Evolutionary conservation across 148 eudicot genomes (phyloP), one percentile per base, ranked within the genome.

Genomic region (Hydrangea macrophylla): DNA sequence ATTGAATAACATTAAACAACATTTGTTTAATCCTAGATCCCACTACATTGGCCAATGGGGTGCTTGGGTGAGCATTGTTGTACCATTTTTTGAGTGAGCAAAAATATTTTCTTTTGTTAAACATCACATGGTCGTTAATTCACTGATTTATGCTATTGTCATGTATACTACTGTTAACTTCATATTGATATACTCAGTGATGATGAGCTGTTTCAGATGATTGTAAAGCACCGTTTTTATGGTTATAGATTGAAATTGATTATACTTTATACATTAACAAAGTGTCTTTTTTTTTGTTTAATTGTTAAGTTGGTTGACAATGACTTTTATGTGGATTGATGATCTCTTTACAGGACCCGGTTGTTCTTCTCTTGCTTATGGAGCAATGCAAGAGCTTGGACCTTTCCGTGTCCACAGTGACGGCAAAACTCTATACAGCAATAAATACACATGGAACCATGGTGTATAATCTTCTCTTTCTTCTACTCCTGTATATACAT

Each of bases 321-420:
- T 51, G 6, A 33, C 30, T 12, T 63, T 62, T n/a, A 30, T 57
- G 62, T 31, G 17, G 37, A 37, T 30, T 17, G 15, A 20, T 40
- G 26, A 36, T 5, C 0, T n/a, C 20, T 53, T 18, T 26, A 13
- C 70, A 92, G 97, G 96, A 1, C 92, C 96, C 1, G 97, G 92
- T 40, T 92, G 97, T 79, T 92, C 97, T 13, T 92, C 97, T 36
- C 72, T 92, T 20, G 97, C 83, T 6, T 89, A 86, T 63, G 97
- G 96, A 72, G 97, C 97, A 62, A 80, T 92, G 90, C 69, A 78
- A 65, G 97, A 88, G 45, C 79, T 86, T 5, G 97, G 96, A 51
- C 97, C 97, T 15, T 86, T 88, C 51, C 79, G 97, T 24, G 89
- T 92, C 57, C 75, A 82, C 44, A 89, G 90, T 20, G 95, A 89